Base-by-base conservation (phyloP, 176 grass and related monocot species). In the Phoenix roebelenii region DNA sequence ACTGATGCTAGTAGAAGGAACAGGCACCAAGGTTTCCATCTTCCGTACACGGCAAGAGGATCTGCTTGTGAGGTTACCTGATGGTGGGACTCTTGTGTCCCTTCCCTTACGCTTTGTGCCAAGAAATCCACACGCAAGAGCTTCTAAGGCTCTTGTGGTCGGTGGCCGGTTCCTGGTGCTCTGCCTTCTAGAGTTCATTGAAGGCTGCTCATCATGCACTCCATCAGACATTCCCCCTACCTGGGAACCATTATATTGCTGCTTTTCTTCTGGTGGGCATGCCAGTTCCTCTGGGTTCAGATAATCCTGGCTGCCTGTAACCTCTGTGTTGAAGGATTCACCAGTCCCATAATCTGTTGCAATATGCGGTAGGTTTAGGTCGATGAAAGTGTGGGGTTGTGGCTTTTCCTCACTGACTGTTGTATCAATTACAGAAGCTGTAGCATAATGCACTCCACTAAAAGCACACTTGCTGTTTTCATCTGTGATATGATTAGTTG, bases 111-210 rank as follows among this genome's bases (percentile, higher is more conserved):
- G 82, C 62, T 79, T 91, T 51, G 72, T 80, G 12, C 87, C 87
- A 52, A 98, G 72, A 74, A 98, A 98, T 18, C 93, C 87, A 70
- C 78, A 84, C 16, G 93, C 93, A 83, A 85, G 81, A 79, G 93
- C 83, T 88, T 98, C 87, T 57, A 98, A 73, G 73, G 84, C 93
- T 71, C 82, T 83, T 29, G 87, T 58, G 68, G 93, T 88, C 68
- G 79, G 93, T 16, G 87, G 93, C 17, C 87, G 75, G 59, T 73
- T 98, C 82, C 93, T 85, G 35, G 84, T 88, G 73, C 87, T 80
- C 4, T 83, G 75, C 70, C 93, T 87, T 22, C 74, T 74, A 65
- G 76, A 69, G 72, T 74, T 80, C 5, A 51, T 23, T 39, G 25
- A 25, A 12, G 65, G 49, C 54, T 77, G 60, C 61, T 65, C 81